These are phyloP conservation scores for Debaryomyces hansenii DNA, from an alignment of 805 yeast genomes.

Conservation along the genomic window DNA sequence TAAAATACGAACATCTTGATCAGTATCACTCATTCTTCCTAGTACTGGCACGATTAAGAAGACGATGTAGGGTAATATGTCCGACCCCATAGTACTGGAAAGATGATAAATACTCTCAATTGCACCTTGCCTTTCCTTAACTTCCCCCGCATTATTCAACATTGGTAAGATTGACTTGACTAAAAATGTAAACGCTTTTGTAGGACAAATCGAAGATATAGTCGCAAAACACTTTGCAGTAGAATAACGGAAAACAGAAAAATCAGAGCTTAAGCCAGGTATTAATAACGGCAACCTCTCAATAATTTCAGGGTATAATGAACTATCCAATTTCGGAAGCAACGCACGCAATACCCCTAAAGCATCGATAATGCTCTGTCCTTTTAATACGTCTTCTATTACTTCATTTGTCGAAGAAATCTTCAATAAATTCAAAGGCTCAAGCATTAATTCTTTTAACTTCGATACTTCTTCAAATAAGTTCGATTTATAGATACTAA, in stretches of 20 bases:
- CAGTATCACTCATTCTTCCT: conserved; percentile 97
- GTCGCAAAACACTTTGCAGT: conserved; percentile 88
- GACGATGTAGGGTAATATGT: conserved; percentile 89
- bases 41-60: conserved; percentile 93
- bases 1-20: conserved; percentile 79
- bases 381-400: conserved; percentile 47
- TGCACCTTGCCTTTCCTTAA: conserved; percentile 85
- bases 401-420: conserved; percentile 25
- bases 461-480: conserved; percentile 67
- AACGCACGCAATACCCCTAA: conserved; percentile 79
- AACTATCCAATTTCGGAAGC: conserved; percentile 55
- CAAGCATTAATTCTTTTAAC: conserved; percentile 62
- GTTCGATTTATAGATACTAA: conserved; percentile 50
- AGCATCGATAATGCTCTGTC: conserved; percentile 83
- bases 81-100: conserved; percentile 80
- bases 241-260: conserved; percentile 83
- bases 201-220: conserved; percentile 67
- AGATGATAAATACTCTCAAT: conserved; percentile 88
- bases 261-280: conserved; percentile 62
- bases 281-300: conserved; percentile 43
- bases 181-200: conserved; percentile 71
- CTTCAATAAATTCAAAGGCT: conserved; percentile 51
- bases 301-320: conserved; percentile 51
- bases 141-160: conserved; percentile 70
- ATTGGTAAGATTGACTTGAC: conserved; percentile 80